A percentile compares a stretch with the other conserved stretches of the same genome.
Conservation (phyloP, 768 basidiomycete species). For the Kwoniella heveanensis region DNA sequence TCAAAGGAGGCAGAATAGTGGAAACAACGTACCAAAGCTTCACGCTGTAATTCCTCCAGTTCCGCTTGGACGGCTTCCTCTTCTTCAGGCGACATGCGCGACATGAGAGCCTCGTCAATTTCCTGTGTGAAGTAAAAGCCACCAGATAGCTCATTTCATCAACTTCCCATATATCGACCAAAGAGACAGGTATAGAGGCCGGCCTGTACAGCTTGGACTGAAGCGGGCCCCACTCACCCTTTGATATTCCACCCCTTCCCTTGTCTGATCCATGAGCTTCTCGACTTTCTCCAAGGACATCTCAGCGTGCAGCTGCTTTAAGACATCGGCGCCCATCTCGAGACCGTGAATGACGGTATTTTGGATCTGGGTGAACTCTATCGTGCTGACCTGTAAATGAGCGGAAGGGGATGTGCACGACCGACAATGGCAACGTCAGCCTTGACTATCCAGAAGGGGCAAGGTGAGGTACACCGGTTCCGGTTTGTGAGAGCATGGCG, state of each 20-base stretch:
- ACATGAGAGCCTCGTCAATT: slow-evolving; percentile 82
- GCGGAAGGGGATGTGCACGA: not conserved
- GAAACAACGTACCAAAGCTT: slow-evolving; percentile 41
- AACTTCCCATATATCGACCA: not conserved
- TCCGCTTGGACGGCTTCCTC: slow-evolving; percentile 92
- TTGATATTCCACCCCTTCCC: slow-evolving; percentile 90
- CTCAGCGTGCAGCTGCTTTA: slow-evolving; percentile 91
- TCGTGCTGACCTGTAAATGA: slow-evolving; percentile 75
- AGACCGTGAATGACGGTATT: slow-evolving; percentile 89
- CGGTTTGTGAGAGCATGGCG: too few species aligned
- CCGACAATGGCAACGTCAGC: slow-evolving; percentile 3
- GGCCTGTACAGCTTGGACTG: too few species aligned
- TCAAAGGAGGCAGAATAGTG: not conserved
- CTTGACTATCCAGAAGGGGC: too few species aligned
- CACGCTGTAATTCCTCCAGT: slow-evolving; percentile 66
- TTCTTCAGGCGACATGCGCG: slow-evolving; percentile 79
- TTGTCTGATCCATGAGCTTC: slow-evolving; percentile 86
- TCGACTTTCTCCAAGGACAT: slow-evolving; percentile 92
- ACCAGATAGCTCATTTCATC: not conserved
- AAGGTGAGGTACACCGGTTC: too few species aligned
- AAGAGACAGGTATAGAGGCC: too few species aligned
- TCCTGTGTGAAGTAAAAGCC: too few species aligned
- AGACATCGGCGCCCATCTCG: slow-evolving; percentile 87
- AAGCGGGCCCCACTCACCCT: slow-evolving; percentile 63
- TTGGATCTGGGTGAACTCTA: slow-evolving; percentile 94